A percentile compares a stretch with the other conserved stretches of the same genome.
Evolutionary conservation across 345 rosid species (phyloP).

Genomic region (Eucalyptus pauciflora): DNA sequence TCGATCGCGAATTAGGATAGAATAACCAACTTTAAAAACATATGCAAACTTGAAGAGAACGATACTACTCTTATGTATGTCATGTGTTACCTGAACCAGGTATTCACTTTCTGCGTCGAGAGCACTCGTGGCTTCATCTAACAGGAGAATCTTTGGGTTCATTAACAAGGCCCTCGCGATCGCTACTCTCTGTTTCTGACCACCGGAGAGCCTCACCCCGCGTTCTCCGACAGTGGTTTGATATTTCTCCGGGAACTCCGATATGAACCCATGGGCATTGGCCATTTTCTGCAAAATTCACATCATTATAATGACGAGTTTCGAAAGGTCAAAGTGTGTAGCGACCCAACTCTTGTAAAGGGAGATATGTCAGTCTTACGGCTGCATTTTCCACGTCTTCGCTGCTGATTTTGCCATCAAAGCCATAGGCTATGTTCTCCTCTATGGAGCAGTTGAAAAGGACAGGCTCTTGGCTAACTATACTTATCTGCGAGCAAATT

Average conservation of each 20-base stretch:
- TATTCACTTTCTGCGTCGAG: slow-evolving; percentile 90
- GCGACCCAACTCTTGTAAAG: neutral
- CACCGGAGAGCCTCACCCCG: slow-evolving; percentile 83
- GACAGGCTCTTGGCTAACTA: slow-evolving; percentile 92
- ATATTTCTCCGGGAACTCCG: slow-evolving; percentile 64
- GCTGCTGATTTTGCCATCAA: slow-evolving; percentile 42
- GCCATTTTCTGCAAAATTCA: slow-evolving; percentile 62
- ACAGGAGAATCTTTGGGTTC: slow-evolving; percentile 63
- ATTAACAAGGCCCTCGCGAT: slow-evolving; percentile 83
- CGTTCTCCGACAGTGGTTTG: slow-evolving; percentile 78
- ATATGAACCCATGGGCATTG: slow-evolving; percentile 79
- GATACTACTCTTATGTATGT: too few relatives aligned
- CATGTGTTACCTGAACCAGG: slow-evolving; percentile 60
- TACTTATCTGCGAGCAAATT: slow-evolving; percentile 40
- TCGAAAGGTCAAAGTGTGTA: neutral
- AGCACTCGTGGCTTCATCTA: slow-evolving; percentile 97
- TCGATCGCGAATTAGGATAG: neutral
- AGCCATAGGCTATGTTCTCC: slow-evolving; percentile 62
- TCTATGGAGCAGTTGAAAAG: slow-evolving; percentile 52
- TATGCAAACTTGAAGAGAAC: too few relatives aligned
- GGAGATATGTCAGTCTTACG: slow-evolving; percentile 16
- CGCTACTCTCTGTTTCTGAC: slow-evolving; percentile 84
- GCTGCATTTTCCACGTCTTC: slow-evolving; percentile 58
- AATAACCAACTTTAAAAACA: too few relatives aligned
- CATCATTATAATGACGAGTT: neutral